These are phyloP conservation scores for Excoecaria cochinchinensis DNA, from an alignment of 345 rosid species.

Conservation along the genomic window DNA sequence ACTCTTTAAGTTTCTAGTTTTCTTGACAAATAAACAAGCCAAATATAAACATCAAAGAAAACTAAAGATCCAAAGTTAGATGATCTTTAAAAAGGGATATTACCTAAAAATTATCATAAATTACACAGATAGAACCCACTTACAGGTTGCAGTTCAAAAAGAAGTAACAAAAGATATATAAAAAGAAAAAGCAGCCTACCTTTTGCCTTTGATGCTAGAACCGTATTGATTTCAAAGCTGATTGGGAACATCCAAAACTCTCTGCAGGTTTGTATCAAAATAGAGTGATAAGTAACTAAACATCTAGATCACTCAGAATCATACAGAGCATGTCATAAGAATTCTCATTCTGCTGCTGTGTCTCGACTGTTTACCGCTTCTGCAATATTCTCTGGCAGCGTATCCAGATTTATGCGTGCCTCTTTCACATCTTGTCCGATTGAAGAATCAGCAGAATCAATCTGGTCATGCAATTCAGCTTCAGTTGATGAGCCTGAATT, in stretches of 20 bases:
- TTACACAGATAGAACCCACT: slow-evolving; percentile 16
- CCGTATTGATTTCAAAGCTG: slow-evolving; percentile 12
- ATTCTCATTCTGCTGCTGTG: slow-evolving; percentile 44
- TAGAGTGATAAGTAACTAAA: slow-evolving; percentile 18
- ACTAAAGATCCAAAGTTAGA: not conserved
- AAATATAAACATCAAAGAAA: not conserved
- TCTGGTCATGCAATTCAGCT: slow-evolving; percentile 32
- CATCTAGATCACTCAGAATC: slow-evolving; percentile 17
- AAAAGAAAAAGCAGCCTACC: slow-evolving; percentile 7
- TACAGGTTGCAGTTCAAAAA: slow-evolving; percentile 8
- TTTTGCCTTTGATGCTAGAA: slow-evolving; percentile 22
- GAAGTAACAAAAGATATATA: not conserved
- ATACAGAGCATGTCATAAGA: not conserved
- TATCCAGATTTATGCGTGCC: slow-evolving; percentile 45
- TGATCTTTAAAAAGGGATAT: not conserved
- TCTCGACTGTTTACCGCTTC: slow-evolving; percentile 38
- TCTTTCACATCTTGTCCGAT: slow-evolving; percentile 46
- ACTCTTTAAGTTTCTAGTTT: no score
- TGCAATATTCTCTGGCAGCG: slow-evolving; percentile 45
- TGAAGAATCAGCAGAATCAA: slow-evolving; percentile 38
- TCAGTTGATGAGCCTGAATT: slow-evolving; percentile 20
- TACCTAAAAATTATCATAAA: slow-evolving; percentile 1
- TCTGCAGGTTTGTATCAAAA: slow-evolving; percentile 20
- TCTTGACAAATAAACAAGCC: not conserved
- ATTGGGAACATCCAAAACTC: slow-evolving; percentile 4